These are phyloP conservation scores for Epichloe festucae DNA, from an alignment of 2,329 filamentous ascomycete genomes.

Conservation along the genomic window DNA sequence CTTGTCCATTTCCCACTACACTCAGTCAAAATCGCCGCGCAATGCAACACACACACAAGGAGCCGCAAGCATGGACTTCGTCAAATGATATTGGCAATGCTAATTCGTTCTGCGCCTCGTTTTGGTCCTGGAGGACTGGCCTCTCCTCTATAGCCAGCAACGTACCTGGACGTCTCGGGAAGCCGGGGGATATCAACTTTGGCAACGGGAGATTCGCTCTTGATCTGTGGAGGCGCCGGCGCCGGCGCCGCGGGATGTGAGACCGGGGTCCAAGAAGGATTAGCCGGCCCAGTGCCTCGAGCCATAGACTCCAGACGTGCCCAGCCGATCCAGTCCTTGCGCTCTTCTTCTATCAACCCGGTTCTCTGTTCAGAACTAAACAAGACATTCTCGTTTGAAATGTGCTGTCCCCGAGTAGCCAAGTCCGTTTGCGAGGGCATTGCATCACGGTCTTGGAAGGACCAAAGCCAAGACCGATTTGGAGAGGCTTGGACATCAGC, in stretches of 20 bases:
- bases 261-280: constrained; percentile 19
- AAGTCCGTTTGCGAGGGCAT: constrained; percentile 11
- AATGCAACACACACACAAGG: background rate
- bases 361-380: constrained; percentile 35
- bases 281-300: constrained; percentile 17
- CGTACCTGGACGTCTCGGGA: constrained; percentile 18
- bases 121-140: constrained; percentile 15
- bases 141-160: constrained; percentile 15
- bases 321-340: constrained; percentile 71
- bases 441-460: constrained; percentile 40
- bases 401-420: constrained; percentile 7
- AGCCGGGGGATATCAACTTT: constrained; percentile 16
- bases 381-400: constrained; percentile 23
- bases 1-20: background rate
- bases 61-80: background rate
- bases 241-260: constrained; percentile 15
- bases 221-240: constrained; percentile 20
- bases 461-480: constrained; percentile 76
- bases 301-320: constrained; percentile 47
- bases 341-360: constrained; percentile 42
- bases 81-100: constrained; percentile 28
- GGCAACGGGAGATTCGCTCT: constrained; percentile 19
- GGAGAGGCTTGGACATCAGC: constrained; percentile 73
- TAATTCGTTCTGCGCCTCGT: constrained; percentile 20
- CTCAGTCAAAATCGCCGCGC: background rate